These are phyloP conservation scores for Eruca vesicaria DNA, from an alignment of 441 rosid genomes.

Conservation along the genomic window DNA sequence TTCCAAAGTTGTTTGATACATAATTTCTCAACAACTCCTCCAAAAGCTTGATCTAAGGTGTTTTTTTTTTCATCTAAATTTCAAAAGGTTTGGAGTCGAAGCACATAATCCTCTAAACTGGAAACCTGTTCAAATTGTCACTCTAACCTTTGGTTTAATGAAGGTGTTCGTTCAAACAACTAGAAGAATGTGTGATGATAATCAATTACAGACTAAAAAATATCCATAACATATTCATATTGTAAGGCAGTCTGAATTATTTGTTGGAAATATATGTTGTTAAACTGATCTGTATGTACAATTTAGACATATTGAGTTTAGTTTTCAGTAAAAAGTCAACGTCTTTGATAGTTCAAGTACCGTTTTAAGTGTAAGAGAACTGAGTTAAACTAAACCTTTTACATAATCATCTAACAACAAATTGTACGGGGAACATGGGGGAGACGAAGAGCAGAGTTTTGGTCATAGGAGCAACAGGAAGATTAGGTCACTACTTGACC, in stretches of 20 bases:
- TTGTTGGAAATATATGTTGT: no score
- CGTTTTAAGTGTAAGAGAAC: neutral
- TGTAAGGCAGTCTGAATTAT: no score
- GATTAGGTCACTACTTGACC: constrained; percentile 60
- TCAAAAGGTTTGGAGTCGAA: no score
- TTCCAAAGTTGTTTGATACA: neutral
- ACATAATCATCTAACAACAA: neutral
- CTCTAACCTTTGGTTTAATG: no score
- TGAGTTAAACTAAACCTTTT: neutral
- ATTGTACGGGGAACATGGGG: constrained; percentile 12
- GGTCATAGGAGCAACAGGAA: constrained; percentile 76
- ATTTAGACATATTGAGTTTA: neutral
- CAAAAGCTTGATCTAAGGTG: neutral
- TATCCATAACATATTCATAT: no score
- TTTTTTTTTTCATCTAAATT: no score
- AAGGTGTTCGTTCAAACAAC: neutral
- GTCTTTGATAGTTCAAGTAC: neutral
- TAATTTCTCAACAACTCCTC: neutral
- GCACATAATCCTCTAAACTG: no score
- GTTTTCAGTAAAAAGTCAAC: neutral
- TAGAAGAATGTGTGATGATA: neutral
- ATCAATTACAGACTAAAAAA: neutral
- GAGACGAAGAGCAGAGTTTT: constrained; percentile 49
- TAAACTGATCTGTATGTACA: no score
- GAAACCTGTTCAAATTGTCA: no score